These are phyloP conservation scores for Pachysolen tannophilus DNA, from an alignment of 805 yeast species.

Conservation along the genomic window DNA sequence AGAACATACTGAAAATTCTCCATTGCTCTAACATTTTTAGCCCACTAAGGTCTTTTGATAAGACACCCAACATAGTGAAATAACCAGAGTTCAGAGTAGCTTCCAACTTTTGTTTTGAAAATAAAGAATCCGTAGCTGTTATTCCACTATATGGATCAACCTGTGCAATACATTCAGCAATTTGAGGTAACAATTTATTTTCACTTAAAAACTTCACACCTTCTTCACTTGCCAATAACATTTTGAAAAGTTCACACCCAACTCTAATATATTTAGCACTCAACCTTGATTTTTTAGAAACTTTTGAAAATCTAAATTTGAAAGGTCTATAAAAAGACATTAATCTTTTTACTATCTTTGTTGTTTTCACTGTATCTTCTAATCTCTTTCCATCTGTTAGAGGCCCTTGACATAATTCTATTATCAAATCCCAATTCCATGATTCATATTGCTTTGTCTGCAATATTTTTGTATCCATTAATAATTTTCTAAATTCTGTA, in stretches of 20 bases:
- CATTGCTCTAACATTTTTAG: constrained; percentile 64
- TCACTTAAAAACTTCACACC: constrained; percentile 62
- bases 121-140: constrained; percentile 63
- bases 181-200: constrained; percentile 77
- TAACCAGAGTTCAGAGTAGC: constrained; percentile 70
- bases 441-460: constrained; percentile 69
- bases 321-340: constrained; percentile 88
- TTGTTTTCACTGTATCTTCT: constrained; percentile 69
- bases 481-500: constrained; percentile 51
- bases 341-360: constrained; percentile 79
- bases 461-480: constrained; percentile 63
- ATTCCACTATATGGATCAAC: constrained; percentile 76
- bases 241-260: constrained; percentile 68
- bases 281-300: constrained; percentile 36
- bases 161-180: constrained; percentile 84
- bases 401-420: constrained; percentile 77
- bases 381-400: constrained; percentile 61
- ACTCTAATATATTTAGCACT: constrained; percentile 55
- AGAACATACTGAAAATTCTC: constrained; percentile 77
- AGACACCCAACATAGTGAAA: constrained; percentile 66
- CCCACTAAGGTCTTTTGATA: constrained; percentile 57
- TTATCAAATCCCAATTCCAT: constrained; percentile 83
- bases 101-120: constrained; percentile 51
- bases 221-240: constrained; percentile 50
- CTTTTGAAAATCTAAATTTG: constrained; percentile 66